Evolutionary conservation across 495 filamentous ascomycete genomes (phyloP).

Genomic region (Penicillium coffeae): DNA sequence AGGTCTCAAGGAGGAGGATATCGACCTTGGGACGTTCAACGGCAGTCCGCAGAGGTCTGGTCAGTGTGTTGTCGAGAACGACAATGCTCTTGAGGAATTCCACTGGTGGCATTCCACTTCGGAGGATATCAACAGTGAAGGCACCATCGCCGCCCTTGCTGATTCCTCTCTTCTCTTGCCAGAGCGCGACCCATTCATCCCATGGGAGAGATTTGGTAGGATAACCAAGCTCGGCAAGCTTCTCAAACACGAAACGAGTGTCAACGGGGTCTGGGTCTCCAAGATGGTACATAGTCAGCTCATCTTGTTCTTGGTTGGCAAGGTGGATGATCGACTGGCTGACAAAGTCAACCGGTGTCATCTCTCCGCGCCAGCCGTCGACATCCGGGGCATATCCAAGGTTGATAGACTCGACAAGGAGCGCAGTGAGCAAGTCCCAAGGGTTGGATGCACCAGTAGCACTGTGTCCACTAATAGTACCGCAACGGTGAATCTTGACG

Average conservation of each 20-base stretch:
- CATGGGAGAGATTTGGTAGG: constrained; percentile 53
- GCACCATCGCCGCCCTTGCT: constrained; percentile 56
- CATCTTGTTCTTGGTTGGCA: constrained; percentile 46
- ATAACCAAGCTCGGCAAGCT: constrained; percentile 58
- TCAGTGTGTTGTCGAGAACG: constrained; percentile 56
- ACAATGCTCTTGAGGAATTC: constrained; percentile 57
- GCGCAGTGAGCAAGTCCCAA: constrained; percentile 61
- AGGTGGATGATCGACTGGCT: constrained; percentile 61
- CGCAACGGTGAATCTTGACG: constrained; percentile 57
- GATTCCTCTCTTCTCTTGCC: constrained; percentile 55
- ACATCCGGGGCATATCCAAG: constrained; percentile 60
- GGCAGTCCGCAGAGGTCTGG: constrained; percentile 50
- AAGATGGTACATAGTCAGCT: constrained; percentile 59
- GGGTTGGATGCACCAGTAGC: constrained; percentile 60
- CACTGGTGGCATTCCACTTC: constrained; percentile 61
- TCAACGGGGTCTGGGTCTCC: constrained; percentile 61
- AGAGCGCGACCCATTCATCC: constrained; percentile 62
- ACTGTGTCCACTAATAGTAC: constrained; percentile 65
- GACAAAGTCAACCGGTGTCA: constrained; percentile 70
- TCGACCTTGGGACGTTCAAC: constrained; percentile 61
- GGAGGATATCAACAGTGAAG: constrained; percentile 51
- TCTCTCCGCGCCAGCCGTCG: constrained; percentile 64
- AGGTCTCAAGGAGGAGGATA: constrained; percentile 55
- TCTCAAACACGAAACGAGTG: constrained; percentile 52
- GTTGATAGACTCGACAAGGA: constrained; percentile 64